A percentile compares a stretch with the other conserved stretches of the same genome.
phyloP scores from a whole-genome alignment of 805 yeast genomes.

The Brettanomyces anomalus region DNA sequence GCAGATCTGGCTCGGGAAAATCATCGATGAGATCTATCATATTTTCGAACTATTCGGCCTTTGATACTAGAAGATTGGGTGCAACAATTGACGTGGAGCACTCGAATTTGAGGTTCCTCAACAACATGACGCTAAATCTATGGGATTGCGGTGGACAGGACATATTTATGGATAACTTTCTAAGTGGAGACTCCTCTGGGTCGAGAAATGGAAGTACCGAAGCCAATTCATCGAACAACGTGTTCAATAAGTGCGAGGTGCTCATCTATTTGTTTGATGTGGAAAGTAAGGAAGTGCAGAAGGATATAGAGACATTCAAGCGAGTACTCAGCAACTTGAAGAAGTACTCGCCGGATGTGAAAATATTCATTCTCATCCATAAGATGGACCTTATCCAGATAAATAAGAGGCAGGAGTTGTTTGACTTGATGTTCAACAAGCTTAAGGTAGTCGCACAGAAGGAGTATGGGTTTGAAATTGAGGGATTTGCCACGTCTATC shows the following conservation, averaged over 20 bases:
- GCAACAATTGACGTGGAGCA: constrained; percentile 99
- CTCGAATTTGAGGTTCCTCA: constrained; percentile 83
- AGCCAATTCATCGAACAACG: constrained; percentile 45
- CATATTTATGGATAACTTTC: constrained; percentile 87
- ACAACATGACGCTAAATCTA: constrained; percentile 87
- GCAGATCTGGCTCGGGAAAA: constrained; percentile 95
- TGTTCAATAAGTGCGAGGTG: constrained; percentile 92
- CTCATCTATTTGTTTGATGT: constrained; percentile 95
- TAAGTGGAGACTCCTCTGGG: constrained; percentile 16
- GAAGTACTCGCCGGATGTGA: constrained; percentile 82
- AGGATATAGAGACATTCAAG: constrained; percentile 87
- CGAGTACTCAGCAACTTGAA: constrained; percentile 74
- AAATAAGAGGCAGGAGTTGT: constrained; percentile 77
- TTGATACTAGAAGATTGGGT: constrained; percentile 89
- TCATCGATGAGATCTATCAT: constrained; percentile 96
- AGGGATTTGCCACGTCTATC: constrained; percentile 90
- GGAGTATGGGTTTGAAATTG: constrained; percentile 53
- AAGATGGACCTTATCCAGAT: constrained; percentile 93
- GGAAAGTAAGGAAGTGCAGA: constrained; percentile 81
- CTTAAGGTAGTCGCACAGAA: constrained; percentile 59
- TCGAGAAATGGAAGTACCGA: constrained; percentile 32
- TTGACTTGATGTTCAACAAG: constrained; percentile 75
- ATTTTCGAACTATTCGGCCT: constrained; percentile 91
- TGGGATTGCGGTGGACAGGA: constrained; percentile 99
- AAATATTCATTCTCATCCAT: constrained; percentile 84